These are phyloP conservation scores for Prunus yedoensis DNA, from an alignment of 331 rosid species.

Conservation along the genomic window DNA sequence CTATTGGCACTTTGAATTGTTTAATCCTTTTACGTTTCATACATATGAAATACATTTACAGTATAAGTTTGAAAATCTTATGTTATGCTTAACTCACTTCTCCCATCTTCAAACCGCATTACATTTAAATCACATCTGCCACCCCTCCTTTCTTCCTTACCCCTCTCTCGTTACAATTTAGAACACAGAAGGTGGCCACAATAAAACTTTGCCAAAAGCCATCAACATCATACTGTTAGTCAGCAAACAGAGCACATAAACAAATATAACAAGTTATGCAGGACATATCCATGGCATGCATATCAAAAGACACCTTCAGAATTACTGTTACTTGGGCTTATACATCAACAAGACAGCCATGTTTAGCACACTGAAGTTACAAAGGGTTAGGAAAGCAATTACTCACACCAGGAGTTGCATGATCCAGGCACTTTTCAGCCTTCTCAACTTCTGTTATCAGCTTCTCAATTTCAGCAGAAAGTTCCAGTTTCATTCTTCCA, in stretches of 20 bases:
- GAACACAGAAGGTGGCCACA: not conserved
- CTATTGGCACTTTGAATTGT: too few relatives aligned
- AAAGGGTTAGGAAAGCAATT: slow-evolving; percentile 10
- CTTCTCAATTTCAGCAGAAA: slow-evolving; percentile 87
- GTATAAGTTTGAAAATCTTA: too few relatives aligned
- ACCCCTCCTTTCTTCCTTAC: too few relatives aligned
- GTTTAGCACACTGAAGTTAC: slow-evolving; percentile 9
- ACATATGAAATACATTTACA: too few relatives aligned
- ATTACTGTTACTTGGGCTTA: too few relatives aligned
- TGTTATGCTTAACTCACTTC: too few relatives aligned
- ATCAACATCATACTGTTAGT: not conserved
- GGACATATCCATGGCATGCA: not conserved
- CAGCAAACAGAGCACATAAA: too few relatives aligned
- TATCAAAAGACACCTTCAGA: slow-evolving; percentile 13
- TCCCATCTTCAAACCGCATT: too few relatives aligned
- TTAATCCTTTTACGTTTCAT: too few relatives aligned
- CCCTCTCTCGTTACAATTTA: too few relatives aligned
- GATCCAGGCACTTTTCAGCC: slow-evolving; percentile 94
- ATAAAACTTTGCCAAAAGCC: not conserved
- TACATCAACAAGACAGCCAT: not conserved
- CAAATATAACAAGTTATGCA: not conserved
- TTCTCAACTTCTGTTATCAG: slow-evolving; percentile 83
- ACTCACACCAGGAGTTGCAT: slow-evolving; percentile 99
- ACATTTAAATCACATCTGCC: too few relatives aligned
- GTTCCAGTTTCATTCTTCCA: slow-evolving; percentile 82